Conservation (phyloP, 306 rosid genomes). For the Notholithocarpus densiflorus region DNA sequence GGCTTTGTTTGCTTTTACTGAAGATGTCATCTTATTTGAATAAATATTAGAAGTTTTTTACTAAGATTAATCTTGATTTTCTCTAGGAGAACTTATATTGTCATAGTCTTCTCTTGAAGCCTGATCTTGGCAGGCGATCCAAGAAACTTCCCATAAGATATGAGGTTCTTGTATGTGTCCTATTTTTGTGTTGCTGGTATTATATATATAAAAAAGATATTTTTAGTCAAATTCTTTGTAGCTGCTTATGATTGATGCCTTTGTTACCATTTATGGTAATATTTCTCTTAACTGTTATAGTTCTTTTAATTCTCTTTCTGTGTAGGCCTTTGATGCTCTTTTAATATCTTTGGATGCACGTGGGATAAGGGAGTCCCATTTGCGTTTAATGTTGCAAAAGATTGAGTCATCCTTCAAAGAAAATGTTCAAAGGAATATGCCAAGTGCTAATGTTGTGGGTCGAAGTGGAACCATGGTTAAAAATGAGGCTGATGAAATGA, state of each 20-base stretch:
- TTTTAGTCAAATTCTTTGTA: not conserved
- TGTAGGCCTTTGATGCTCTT: constrained; percentile 86
- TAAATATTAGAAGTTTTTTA: not conserved
- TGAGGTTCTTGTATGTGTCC: not conserved
- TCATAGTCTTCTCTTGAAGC: not conserved
- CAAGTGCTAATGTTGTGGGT: constrained; percentile 29
- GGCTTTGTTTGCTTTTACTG: not conserved
- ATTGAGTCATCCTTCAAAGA: constrained; percentile 74
- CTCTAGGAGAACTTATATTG: not conserved
- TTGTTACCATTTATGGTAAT: constrained; percentile 1
- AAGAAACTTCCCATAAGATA: not conserved
- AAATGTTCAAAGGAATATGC: constrained; percentile 52
- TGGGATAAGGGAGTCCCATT: constrained; percentile 88
- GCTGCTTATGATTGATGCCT: not conserved
- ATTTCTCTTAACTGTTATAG: constrained; percentile 3
- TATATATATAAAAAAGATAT: not conserved
- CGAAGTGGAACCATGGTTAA: constrained; percentile 34
- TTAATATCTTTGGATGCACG: constrained; percentile 78
- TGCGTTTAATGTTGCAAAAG: constrained; percentile 90
- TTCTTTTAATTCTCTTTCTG: constrained; percentile 18
- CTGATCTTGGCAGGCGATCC: not conserved
- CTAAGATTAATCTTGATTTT: not conserved
- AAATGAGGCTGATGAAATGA: constrained; percentile 50
- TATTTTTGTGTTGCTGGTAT: not conserved
- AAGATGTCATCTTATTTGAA: not conserved